Percentiles rank a stretch among this genome's conserved stretches.
Conservation (phyloP, 768 basidiomycete species). For the Boletus edulis region DNA sequence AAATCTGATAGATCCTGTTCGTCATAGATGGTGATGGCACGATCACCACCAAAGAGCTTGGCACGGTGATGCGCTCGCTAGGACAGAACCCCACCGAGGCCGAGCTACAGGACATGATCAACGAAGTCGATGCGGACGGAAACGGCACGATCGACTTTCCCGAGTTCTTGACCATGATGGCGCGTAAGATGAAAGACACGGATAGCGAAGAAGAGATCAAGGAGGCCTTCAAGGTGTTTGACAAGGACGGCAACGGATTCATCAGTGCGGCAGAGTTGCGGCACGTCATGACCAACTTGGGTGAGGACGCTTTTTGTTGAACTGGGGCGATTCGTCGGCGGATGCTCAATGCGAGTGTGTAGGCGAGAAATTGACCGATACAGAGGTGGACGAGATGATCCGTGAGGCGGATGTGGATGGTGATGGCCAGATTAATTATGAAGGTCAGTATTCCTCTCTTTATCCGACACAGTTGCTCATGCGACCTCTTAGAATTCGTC, state of each 20-base stretch:
- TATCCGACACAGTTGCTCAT: neutral
- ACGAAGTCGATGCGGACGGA: conserved; percentile 87
- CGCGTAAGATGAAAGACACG: conserved; percentile 86
- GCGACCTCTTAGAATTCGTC: conserved; percentile 60
- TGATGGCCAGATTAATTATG: conserved; percentile 90
- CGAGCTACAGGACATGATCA: conserved; percentile 93
- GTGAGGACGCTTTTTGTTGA: conserved; percentile 38
- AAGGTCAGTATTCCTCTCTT: conserved; percentile 45
- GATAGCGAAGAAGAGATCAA: conserved; percentile 94
- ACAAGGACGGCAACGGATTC: conserved; percentile 92
- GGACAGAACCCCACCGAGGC: conserved; percentile 93
- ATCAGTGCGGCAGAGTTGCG: conserved; percentile 85
- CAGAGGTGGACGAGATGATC: conserved; percentile 95
- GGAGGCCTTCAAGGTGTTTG: conserved; percentile 96
- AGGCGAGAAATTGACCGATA: conserved; percentile 86
- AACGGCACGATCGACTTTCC: conserved; percentile 87
- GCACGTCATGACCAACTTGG: conserved; percentile 89
- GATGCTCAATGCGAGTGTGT: conserved; percentile 11
- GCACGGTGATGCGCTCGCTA: conserved; percentile 90
- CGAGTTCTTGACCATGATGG: conserved; percentile 84
- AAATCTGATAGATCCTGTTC: neutral
- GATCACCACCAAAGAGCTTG: conserved; percentile 87
- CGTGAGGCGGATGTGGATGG: conserved; percentile 94
- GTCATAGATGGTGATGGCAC: conserved; percentile 84
- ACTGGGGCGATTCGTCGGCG: neutral